phyloP scores from a whole-genome alignment of 2,329 filamentous ascomycete species.

The Claviceps sp. region DNA sequence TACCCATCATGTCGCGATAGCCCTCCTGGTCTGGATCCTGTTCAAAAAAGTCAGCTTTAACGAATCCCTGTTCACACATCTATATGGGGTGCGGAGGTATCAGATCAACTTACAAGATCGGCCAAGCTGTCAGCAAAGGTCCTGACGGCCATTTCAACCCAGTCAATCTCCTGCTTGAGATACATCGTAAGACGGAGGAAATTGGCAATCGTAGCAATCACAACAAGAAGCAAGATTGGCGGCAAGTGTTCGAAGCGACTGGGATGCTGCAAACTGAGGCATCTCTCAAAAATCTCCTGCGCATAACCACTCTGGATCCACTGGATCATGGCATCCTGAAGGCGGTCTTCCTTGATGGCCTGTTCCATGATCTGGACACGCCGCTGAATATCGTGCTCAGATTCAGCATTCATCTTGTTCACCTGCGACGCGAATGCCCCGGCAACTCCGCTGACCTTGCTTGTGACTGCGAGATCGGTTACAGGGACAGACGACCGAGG shows the following conservation, averaged over 20 bases:
- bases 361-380: slow-evolving; percentile 46
- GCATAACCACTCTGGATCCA: slow-evolving; percentile 54
- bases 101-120: slow-evolving; percentile 32
- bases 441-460: slow-evolving; percentile 21
- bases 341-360: slow-evolving; percentile 46
- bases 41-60: slow-evolving; percentile 8
- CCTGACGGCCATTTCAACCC: slow-evolving; percentile 47
- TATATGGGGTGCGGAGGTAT: too few relatives aligned
- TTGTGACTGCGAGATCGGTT: slow-evolving; percentile 16
- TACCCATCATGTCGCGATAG: slow-evolving; percentile 23
- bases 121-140: slow-evolving; percentile 35
- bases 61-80: neutral
- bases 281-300: slow-evolving; percentile 46
- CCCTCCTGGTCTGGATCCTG: slow-evolving; percentile 26
- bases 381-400: slow-evolving; percentile 35
- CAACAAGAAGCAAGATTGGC: slow-evolving; percentile 48
- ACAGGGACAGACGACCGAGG: slow-evolving; percentile 17
- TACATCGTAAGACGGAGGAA: slow-evolving; percentile 38
- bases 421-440: slow-evolving; percentile 23
- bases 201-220: slow-evolving; percentile 49
- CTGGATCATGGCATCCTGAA: slow-evolving; percentile 49
- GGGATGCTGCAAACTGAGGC: slow-evolving; percentile 24
- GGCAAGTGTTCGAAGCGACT: slow-evolving; percentile 40
- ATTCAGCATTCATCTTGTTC: slow-evolving; percentile 21
- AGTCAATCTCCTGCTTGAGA: slow-evolving; percentile 42